phyloP scores from a whole-genome alignment of 768 basidiomycete genomes.

The Filobasidium wieringae region DNA sequence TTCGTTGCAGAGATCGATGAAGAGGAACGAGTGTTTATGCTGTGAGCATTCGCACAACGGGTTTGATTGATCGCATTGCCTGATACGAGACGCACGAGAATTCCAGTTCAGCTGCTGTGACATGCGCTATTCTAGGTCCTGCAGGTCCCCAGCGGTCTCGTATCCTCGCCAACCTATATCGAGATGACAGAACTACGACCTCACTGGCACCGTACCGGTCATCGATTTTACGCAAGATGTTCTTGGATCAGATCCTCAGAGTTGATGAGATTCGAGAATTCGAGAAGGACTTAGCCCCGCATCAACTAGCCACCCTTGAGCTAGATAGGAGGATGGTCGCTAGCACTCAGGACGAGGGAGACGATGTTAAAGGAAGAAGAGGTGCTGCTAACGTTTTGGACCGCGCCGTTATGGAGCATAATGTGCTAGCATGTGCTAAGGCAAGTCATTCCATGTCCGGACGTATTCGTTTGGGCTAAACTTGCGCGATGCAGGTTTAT shows the following conservation, averaged over 20 bases:
- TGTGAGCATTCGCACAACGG: constrained; percentile 48
- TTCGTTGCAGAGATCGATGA: constrained; percentile 86
- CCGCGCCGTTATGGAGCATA: constrained; percentile 97
- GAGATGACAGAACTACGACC: constrained; percentile 68
- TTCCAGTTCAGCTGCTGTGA: constrained; percentile 71
- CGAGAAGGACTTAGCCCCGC: constrained; percentile 66
- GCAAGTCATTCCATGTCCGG: constrained; percentile 32
- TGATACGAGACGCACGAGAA: not conserved
- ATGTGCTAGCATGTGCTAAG: constrained; percentile 87
- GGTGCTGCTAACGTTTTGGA: constrained; percentile 93
- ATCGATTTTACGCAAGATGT: constrained; percentile 93
- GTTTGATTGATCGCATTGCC: not conserved
- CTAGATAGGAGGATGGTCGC: constrained; percentile 44
- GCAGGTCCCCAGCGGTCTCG: constrained; percentile 94
- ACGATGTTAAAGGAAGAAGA: constrained; percentile 56
- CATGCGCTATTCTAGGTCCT: constrained; percentile 90
- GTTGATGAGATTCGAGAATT: constrained; percentile 80
- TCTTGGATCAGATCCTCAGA: constrained; percentile 91
- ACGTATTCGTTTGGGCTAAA: not conserved
- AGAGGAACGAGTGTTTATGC: constrained; percentile 76
- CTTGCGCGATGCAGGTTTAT: constrained; percentile 47
- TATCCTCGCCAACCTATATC: constrained; percentile 77
- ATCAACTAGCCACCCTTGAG: constrained; percentile 79
- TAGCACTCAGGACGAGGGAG: constrained; percentile 44
- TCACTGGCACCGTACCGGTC: constrained; percentile 41